Percentiles rank a stretch among this genome's conserved stretches.
Evolutionary conservation across 148 eudicot genomes (phyloP).

Genomic region (Pharnaceum exiguum): DNA sequence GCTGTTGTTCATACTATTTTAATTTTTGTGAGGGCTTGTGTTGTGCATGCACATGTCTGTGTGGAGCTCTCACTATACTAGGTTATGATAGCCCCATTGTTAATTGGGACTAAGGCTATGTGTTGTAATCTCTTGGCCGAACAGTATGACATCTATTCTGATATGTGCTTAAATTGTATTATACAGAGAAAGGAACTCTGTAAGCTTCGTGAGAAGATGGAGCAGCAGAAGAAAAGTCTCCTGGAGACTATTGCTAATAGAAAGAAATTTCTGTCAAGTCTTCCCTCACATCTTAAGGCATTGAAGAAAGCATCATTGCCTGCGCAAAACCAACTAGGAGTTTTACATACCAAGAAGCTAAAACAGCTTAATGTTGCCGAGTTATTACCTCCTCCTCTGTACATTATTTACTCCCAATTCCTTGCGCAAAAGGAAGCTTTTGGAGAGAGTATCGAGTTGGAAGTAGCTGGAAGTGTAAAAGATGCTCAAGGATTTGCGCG

Average conservation of each 20-base stretch:
- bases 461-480: constrained; percentile 78
- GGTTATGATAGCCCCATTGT: too few species aligned
- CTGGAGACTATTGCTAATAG: constrained; percentile 74
- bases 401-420: constrained; percentile 86
- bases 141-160: neutral
- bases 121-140: too few species aligned
- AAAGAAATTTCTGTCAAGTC: constrained; percentile 90
- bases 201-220: constrained; percentile 73
- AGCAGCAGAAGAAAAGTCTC: constrained; percentile 67
- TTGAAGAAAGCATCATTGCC: constrained; percentile 96
- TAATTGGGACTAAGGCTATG: too few species aligned
- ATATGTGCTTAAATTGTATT: constrained; percentile 8
- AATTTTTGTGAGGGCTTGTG: too few species aligned
- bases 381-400: constrained; percentile 94
- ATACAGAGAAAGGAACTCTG: constrained; percentile 95
- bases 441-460: constrained; percentile 78
- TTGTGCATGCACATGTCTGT: too few species aligned
- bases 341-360: constrained; percentile 71
- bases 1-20: too few species aligned
- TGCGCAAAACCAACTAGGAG: constrained; percentile 80
- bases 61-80: too few species aligned
- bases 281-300: constrained; percentile 94
- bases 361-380: constrained; percentile 84
- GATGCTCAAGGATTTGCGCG: constrained; percentile 87
- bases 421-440: constrained; percentile 95